Percentiles rank a stretch among this genome's conserved stretches.
Evolutionary conservation across 1,139 yeast genomes (phyloP).

Genomic region (Protomyces inundatus): DNA sequence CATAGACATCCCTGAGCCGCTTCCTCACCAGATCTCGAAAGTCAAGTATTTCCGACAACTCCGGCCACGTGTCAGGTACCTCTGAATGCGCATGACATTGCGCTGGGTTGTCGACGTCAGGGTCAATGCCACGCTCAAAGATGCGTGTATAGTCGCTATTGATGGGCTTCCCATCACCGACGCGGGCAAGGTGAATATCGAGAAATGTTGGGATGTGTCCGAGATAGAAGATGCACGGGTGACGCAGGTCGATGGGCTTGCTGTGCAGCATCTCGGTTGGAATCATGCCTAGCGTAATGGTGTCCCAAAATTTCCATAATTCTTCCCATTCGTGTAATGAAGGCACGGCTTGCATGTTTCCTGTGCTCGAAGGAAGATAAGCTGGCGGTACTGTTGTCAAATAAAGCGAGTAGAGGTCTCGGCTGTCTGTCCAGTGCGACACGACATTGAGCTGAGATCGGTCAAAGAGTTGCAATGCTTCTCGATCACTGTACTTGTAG

Average conservation of each 20-base stretch:
- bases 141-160: constrained; percentile 26
- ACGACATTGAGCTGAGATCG: constrained; percentile 20
- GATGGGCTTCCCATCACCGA: constrained; percentile 7
- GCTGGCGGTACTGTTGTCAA: constrained; percentile 15
- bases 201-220: constrained; percentile 34
- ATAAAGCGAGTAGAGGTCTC: constrained; percentile 29
- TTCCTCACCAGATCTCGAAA: constrained; percentile 29
- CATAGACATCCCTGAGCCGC: constrained; percentile 22
- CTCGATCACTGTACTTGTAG: constrained; percentile 30
- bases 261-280: constrained; percentile 28
- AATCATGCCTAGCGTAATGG: constrained; percentile 30
- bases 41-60: constrained; percentile 14
- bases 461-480: constrained; percentile 27
- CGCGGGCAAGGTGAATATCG: constrained; percentile 32
- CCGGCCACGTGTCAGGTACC: constrained; percentile 32
- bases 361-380: constrained; percentile 18
- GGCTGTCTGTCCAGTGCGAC: constrained; percentile 28
- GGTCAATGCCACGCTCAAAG: constrained; percentile 34
- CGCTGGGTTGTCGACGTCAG: constrained; percentile 33
- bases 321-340: constrained; percentile 29
- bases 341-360: constrained; percentile 24
- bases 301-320: constrained; percentile 32
- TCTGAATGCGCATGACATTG: constrained; percentile 33
- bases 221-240: constrained; percentile 33
- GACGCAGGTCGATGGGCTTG: constrained; percentile 33